Evolutionary conservation across 805 yeast species (phyloP).

Genomic region (Candida lessepsii): DNA sequence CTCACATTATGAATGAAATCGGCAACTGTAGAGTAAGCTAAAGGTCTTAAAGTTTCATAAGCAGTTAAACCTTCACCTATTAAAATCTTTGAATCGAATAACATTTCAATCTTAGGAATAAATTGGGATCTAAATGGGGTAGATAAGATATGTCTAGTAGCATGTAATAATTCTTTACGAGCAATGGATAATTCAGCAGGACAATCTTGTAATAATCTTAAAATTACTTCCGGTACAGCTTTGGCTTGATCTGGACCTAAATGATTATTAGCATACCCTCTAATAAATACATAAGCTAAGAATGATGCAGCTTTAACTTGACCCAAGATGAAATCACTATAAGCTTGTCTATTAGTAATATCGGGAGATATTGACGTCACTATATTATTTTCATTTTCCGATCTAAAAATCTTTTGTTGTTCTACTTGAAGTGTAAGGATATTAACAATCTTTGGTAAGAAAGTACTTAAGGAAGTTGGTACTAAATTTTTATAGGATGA

Average conservation of each 20-base stretch:
- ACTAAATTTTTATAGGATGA: slow-evolving; percentile 81
- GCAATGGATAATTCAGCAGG: slow-evolving; percentile 92
- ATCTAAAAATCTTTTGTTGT: slow-evolving; percentile 53
- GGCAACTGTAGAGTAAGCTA: slow-evolving; percentile 94
- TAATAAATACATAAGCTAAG: slow-evolving; percentile 83
- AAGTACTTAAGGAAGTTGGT: slow-evolving; percentile 64
- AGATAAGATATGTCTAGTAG: slow-evolving; percentile 90
- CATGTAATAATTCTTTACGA: slow-evolving; percentile 88
- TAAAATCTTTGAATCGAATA: slow-evolving; percentile 83
- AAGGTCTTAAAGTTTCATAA: slow-evolving; percentile 82
- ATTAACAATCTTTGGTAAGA: slow-evolving; percentile 79
- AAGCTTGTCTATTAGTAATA: slow-evolving; percentile 72
- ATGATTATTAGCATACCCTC: slow-evolving; percentile 74
- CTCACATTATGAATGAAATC: slow-evolving; percentile 93
- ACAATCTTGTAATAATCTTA: slow-evolving; percentile 87
- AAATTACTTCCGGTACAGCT: slow-evolving; percentile 81
- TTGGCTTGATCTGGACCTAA: slow-evolving; percentile 42
- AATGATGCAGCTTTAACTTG: slow-evolving; percentile 97
- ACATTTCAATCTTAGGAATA: slow-evolving; percentile 77
- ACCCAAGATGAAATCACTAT: slow-evolving; percentile 84
- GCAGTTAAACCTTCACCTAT: slow-evolving; percentile 93
- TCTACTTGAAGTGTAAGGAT: slow-evolving; percentile 76
- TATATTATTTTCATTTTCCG: slow-evolving; percentile 41
- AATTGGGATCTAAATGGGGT: slow-evolving; percentile 83
- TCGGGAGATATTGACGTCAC: slow-evolving; percentile 73